Evolutionary conservation across 1,284 basidiomycete species (phyloP).

Genomic region (Porodaedalea pini): DNA sequence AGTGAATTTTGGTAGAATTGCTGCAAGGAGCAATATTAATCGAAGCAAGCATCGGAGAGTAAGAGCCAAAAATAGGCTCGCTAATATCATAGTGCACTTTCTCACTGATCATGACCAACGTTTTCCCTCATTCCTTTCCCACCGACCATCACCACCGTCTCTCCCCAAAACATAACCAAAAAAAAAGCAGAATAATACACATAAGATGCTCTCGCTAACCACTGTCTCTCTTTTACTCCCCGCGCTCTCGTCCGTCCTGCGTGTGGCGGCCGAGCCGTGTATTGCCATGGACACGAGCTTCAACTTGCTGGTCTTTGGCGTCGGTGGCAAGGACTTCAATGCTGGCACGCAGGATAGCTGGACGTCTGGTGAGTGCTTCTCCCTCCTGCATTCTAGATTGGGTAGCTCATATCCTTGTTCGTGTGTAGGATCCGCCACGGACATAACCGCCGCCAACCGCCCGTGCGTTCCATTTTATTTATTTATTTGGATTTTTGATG

Average conservation of each 20-base stretch:
- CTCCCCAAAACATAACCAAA: neutral
- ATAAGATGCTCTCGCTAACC: slow-evolving; percentile 43
- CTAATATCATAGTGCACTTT: no score
- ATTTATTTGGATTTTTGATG: slow-evolving; percentile 5
- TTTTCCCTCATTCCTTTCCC: neutral
- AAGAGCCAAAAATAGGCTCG: no score
- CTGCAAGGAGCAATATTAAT: no score
- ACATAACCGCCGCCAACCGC: slow-evolving; percentile 62
- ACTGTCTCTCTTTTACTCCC: slow-evolving; percentile 57
- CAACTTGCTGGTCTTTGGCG: slow-evolving; percentile 71
- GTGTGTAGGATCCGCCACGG: slow-evolving; percentile 36
- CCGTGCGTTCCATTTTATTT: slow-evolving; percentile 49
- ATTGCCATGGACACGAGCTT: slow-evolving; percentile 65
- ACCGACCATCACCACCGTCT: neutral
- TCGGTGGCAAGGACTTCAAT: slow-evolving; percentile 71
- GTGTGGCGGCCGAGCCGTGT: slow-evolving; percentile 49
- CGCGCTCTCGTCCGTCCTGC: slow-evolving; percentile 32
- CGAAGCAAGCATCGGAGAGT: no score
- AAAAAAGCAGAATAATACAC: neutral
- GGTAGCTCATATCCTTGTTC: slow-evolving; percentile 10
- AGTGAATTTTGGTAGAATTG: no score
- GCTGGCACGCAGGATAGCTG: slow-evolving; percentile 64
- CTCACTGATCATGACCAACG: no score
- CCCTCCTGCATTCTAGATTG: neutral
- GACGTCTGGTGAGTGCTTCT: slow-evolving; percentile 46